Evolutionary conservation across 1,284 basidiomycete species (phyloP).

Genomic region (Fomitopsis palustris): DNA sequence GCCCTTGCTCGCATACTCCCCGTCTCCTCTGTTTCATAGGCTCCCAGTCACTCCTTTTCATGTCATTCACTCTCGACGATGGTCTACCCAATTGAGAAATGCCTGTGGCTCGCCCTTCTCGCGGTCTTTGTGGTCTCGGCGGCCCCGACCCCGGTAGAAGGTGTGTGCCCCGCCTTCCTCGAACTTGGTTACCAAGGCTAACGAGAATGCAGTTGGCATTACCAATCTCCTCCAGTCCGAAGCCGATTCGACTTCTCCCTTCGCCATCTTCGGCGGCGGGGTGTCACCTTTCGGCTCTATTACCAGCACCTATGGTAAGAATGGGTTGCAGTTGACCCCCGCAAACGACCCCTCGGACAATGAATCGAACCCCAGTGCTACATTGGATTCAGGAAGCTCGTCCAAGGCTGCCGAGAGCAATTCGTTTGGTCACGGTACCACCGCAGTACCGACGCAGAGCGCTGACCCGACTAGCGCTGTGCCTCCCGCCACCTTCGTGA

Average conservation of each 20-base stretch:
- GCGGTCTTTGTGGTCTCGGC: constrained; percentile 2
- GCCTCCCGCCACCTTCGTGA: neutral
- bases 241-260: neutral
- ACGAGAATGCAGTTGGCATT: neutral
- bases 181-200: neutral
- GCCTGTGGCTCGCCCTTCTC: constrained; percentile 1
- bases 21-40: neutral
- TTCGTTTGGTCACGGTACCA: neutral
- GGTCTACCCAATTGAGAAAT: neutral
- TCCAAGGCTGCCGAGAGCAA: neutral
- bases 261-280: neutral
- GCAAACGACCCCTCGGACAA: neutral
- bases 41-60: constrained; percentile 5
- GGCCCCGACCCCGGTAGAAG: constrained; percentile 5
- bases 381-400: neutral
- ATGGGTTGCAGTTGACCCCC: neutral
- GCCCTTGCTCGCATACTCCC: neutral
- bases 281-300: neutral
- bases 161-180: neutral
- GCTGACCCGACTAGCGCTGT: neutral
- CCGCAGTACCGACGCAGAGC: neutral
- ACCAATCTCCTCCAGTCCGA: neutral
- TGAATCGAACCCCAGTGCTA: neutral
- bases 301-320: too few relatives aligned
- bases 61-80: constrained; percentile 4